Evolutionary conservation across 768 basidiomycete species (phyloP).

Genomic region (Scleroderma citrinum): DNA sequence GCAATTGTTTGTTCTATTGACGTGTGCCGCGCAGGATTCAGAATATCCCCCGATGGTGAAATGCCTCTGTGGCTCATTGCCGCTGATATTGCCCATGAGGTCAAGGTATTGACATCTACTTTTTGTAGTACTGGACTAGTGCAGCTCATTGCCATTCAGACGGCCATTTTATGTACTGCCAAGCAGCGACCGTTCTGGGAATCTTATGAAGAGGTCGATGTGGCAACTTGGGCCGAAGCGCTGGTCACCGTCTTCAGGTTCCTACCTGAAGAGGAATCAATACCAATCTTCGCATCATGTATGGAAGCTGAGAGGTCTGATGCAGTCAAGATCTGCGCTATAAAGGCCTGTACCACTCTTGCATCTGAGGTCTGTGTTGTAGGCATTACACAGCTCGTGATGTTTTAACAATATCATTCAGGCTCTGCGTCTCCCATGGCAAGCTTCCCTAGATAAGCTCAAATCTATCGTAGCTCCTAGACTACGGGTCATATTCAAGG

Average conservation of each 20-base stretch:
- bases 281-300: conserved; percentile 57
- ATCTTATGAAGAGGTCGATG: conserved; percentile 60
- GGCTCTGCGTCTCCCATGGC: conserved; percentile 51
- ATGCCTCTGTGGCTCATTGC: conserved; percentile 60
- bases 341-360: conserved; percentile 68
- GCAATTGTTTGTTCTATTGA: conserved; percentile 72
- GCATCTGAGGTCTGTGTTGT: conserved; percentile 50
- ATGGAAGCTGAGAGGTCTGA: conserved; percentile 75
- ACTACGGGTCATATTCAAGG: conserved; percentile 52
- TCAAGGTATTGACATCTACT: conserved; percentile 47
- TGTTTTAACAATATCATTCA: conserved; percentile 21
- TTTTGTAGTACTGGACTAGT: conserved; percentile 17
- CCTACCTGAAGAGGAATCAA: conserved; percentile 53
- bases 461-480: conserved; percentile 41
- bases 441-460: conserved; percentile 46
- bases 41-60: conserved; percentile 50
- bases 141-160: conserved; percentile 8
- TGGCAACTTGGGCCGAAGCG: conserved; percentile 70
- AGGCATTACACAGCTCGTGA: neutral
- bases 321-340: conserved; percentile 70
- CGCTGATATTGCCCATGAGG: conserved; percentile 69
- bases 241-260: conserved; percentile 70
- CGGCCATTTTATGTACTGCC: conserved; percentile 20
- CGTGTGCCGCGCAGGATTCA: conserved; percentile 62
- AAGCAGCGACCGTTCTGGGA: conserved; percentile 69